These are phyloP conservation scores for Penicillium sp. DNA, from an alignment of 2,329 filamentous ascomycete genomes.

Conservation along the genomic window DNA sequence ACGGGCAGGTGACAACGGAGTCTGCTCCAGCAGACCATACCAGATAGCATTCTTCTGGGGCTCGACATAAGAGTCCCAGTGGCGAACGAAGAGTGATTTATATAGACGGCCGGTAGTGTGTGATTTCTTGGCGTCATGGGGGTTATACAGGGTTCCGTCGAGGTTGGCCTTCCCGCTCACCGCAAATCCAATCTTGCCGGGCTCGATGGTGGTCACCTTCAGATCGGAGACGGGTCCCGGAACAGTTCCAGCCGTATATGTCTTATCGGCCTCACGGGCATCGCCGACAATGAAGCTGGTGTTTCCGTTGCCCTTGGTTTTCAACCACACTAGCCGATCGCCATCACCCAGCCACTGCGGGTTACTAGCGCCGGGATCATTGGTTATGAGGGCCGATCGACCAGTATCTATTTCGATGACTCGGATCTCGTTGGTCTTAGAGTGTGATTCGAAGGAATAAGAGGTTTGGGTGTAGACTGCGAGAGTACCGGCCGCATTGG, in stretches of 20 bases:
- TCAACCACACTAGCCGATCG: slow-evolving; percentile 52
- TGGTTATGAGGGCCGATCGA: slow-evolving; percentile 47
- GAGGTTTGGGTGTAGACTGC: slow-evolving; percentile 53
- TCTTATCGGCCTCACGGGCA: slow-evolving; percentile 44
- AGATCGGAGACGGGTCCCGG: slow-evolving; percentile 52
- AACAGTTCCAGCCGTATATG: slow-evolving; percentile 51
- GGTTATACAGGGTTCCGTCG: slow-evolving; percentile 55
- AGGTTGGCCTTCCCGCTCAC: slow-evolving; percentile 53
- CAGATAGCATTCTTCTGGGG: slow-evolving; percentile 56
- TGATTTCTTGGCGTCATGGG: slow-evolving; percentile 53
- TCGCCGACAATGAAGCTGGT: slow-evolving; percentile 51
- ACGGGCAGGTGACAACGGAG: slow-evolving; percentile 41
- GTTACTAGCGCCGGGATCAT: slow-evolving; percentile 49
- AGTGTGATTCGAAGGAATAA: slow-evolving; percentile 56
- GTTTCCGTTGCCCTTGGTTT: slow-evolving; percentile 49
- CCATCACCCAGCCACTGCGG: slow-evolving; percentile 52
- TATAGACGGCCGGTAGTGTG: slow-evolving; percentile 53
- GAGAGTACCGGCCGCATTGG: slow-evolving; percentile 51
- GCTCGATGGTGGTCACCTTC: slow-evolving; percentile 48
- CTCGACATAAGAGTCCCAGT: slow-evolving; percentile 57
- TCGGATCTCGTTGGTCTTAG: slow-evolving; percentile 51
- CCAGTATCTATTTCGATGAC: slow-evolving; percentile 49
- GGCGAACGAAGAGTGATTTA: slow-evolving; percentile 56
- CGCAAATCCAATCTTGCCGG: slow-evolving; percentile 50
- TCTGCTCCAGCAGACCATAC: slow-evolving; percentile 51